Evolutionary conservation across 2,329 filamentous ascomycete species (phyloP), one percentile per base, ranked within the genome.

Genomic region (Claviceps cyperi): DNA sequence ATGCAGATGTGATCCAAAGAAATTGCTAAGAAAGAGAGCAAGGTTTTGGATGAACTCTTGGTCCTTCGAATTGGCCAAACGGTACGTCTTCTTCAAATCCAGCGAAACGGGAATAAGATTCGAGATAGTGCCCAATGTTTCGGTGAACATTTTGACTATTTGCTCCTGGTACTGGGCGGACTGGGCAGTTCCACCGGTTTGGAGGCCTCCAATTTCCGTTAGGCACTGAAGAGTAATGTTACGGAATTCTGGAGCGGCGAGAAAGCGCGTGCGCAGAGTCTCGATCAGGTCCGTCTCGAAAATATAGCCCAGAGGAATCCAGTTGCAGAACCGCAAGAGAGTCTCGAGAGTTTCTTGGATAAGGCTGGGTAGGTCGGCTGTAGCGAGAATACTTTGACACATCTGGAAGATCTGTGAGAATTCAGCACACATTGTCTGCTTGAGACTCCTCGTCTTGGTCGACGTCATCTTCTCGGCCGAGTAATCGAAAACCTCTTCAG

Each of bases 391-490:
- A 66, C 98, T 91, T 46, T 89, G 90, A 72, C 94, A 98, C 36
- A 98, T 80, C 69, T 94, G 87, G 73, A 97, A 98, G 63, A 98
- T 98, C 51, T 89, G 87, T 1, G 94, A 96, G 68, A 98, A 98
- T 69, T 98, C 92, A 64, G 90, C 84, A 68, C 90, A 96, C 92
- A 98, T 98, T 57, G 88, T 95, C 58, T 90, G 91, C 75, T 98
- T 98, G 55, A 98, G 76, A 66, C 94, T 95, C 61, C 90, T 83
- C 40, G 90, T 94, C 75, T 98, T 98, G 52, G 85, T 80, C 38
- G 91, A 96, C n/a, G 92, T 98, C 91, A 98, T 96, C 66, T 96
- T 88, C 64, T 98, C 92, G 56, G 91, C 88, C 1, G 92, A 98
- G 69, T 94, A 98, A 72, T 98, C 92, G 63, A 98, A 98, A 38